Evolutionary conservation across 257 asterid species (phyloP).

Genomic region (Scutellaria galericulata): DNA sequence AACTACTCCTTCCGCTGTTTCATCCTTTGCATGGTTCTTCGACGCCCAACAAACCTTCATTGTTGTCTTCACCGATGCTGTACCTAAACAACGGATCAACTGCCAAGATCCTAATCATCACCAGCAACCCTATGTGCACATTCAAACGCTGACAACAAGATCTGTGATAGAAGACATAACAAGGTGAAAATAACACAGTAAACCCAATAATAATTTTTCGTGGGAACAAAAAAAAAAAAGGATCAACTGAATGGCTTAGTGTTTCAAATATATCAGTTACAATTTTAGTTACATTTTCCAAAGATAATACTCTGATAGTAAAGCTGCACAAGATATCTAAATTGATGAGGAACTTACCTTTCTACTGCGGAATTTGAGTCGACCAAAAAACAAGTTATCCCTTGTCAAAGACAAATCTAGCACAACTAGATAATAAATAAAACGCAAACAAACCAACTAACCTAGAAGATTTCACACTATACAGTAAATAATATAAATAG

Average conservation of each 20-base stretch:
- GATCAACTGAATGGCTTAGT: no score
- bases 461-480: no score
- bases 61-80: no score
- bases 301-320: slow-evolving; percentile 8
- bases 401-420: slow-evolving; percentile 61
- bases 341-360: slow-evolving; percentile 56
- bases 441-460: no score
- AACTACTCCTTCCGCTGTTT: no score
- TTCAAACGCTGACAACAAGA: slow-evolving; percentile 91
- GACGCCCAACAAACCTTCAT: no score
- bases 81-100: no score
- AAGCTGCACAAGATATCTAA: slow-evolving; percentile 6
- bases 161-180: slow-evolving; percentile 49
- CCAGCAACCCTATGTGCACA: no score
- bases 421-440: no score
- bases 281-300: neutral
- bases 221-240: neutral
- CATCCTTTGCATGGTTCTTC: no score
- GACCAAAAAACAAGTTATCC: slow-evolving; percentile 76
- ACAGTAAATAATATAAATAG: no score
- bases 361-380: slow-evolving; percentile 87
- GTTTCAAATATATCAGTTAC: neutral
- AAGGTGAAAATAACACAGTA: neutral
- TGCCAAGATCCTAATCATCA: no score
- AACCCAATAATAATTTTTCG: neutral